Percentiles rank a stretch among this genome's conserved stretches.
phyloP scores from a whole-genome alignment of 441 rosid genomes.

The Manihot esculenta region DNA sequence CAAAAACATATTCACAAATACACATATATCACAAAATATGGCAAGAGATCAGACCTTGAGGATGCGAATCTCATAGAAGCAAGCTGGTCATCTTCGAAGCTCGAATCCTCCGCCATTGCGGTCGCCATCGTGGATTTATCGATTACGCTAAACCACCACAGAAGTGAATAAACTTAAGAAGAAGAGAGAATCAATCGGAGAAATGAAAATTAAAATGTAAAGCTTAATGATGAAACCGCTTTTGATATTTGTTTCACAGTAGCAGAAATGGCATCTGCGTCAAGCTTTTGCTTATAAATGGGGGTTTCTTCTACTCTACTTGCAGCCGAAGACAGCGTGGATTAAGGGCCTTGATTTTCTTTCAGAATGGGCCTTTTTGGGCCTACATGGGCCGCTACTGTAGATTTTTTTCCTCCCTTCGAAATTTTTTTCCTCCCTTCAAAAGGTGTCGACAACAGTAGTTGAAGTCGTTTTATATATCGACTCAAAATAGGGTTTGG shows the following conservation, averaged over 20 bases:
- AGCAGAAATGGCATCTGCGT: neutral
- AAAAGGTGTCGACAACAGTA: too few species aligned
- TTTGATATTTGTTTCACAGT: neutral
- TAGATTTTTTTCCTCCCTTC: neutral
- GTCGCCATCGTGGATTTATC: conserved; percentile 55
- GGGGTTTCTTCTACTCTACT: neutral
- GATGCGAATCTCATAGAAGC: conserved; percentile 79
- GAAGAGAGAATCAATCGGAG: neutral
- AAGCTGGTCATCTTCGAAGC: conserved; percentile 83
- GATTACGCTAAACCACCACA: neutral
- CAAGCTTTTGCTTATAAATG: neutral
- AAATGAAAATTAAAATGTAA: neutral
- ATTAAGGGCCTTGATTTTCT: neutral
- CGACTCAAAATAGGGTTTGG: too few species aligned
- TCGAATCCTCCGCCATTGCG: conserved; percentile 80
- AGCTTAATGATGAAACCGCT: neutral
- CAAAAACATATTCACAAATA: neutral
- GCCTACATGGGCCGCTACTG: neutral
- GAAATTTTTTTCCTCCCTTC: too few species aligned
- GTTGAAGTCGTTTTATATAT: too few species aligned
- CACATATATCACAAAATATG: neutral
- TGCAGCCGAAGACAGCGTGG: conserved; percentile 4
- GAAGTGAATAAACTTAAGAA: neutral
- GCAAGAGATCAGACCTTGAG: conserved; percentile 53
- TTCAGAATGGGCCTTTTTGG: neutral